Percentiles rank a stretch among this genome's conserved stretches.
Conservation (phyloP, 129 eudicot genomes). For the Saposhnikovia divaricata region DNA sequence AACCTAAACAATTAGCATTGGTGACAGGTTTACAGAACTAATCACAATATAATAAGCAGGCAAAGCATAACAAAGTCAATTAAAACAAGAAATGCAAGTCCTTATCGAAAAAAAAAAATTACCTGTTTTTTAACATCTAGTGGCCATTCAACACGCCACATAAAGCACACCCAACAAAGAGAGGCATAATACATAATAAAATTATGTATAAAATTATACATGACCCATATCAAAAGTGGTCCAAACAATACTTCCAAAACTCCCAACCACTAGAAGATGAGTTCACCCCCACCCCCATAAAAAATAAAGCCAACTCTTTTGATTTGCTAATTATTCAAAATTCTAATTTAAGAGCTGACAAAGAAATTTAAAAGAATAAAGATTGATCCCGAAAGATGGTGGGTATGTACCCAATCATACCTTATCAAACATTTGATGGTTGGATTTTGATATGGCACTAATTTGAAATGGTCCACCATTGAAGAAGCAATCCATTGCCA, state of each 20-base stretch:
- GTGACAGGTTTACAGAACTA: slow-evolving; percentile 6
- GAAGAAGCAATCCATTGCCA: slow-evolving; percentile 5
- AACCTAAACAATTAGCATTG: neutral
- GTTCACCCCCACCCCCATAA: slow-evolving; percentile 3
- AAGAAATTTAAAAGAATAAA: neutral
- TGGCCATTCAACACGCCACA: slow-evolving; percentile 6
- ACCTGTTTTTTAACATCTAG: slow-evolving; percentile 19
- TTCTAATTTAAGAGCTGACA: neutral
- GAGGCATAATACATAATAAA: neutral
- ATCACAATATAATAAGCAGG: slow-evolving; percentile 3
- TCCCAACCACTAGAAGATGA: slow-evolving; percentile 5
- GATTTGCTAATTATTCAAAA: slow-evolving; percentile 3
- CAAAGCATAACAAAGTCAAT: slow-evolving; percentile 9
- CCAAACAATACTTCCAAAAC: slow-evolving; percentile 8
- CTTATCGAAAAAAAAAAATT: slow-evolving; percentile 11
- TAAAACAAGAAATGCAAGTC: slow-evolving; percentile 11
- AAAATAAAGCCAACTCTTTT: neutral
- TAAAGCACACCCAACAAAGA: slow-evolving; percentile 16
- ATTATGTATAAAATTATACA: neutral
- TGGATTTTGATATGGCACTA: slow-evolving; percentile 18
- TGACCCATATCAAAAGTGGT: slow-evolving; percentile 14
- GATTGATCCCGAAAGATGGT: slow-evolving; percentile 16
- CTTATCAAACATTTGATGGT: slow-evolving; percentile 17
- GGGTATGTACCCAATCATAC: slow-evolving; percentile 28
- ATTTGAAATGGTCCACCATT: slow-evolving; percentile 1